A percentile compares a stretch with the other conserved stretches of the same genome.
Evolutionary conservation across 2,329 filamentous ascomycete species (phyloP).

Genomic region (Colletotrichum noveboracense): DNA sequence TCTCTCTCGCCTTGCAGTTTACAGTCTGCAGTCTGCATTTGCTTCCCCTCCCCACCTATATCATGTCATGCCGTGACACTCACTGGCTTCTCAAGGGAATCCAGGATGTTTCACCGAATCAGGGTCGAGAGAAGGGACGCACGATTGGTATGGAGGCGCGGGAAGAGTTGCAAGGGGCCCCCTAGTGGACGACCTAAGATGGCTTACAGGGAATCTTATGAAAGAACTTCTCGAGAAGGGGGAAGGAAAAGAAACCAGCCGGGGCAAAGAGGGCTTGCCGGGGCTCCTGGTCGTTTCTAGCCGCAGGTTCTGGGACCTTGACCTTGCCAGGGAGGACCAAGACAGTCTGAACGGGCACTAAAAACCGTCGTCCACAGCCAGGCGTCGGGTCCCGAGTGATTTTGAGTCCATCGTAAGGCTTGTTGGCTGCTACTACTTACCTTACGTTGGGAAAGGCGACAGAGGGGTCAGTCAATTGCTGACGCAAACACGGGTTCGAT

Average conservation of each 20-base stretch:
- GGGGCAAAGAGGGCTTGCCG: background rate
- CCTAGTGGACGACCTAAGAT: background rate
- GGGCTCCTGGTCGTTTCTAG: constrained; percentile 1
- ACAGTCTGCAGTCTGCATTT: background rate
- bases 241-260: background rate
- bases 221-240: background rate
- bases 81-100: background rate
- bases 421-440: background rate
- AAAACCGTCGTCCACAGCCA: background rate
- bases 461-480: background rate
- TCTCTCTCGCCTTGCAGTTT: background rate
- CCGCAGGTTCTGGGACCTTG: background rate
- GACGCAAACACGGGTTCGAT: background rate
- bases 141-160: constrained; percentile 11
- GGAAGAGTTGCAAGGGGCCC: background rate
- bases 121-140: constrained; percentile 2
- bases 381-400: background rate
- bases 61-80: background rate
- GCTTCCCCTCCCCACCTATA: background rate
- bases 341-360: constrained; percentile 5
- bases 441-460: background rate
- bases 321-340: constrained; percentile 2
- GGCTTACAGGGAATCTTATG: background rate
- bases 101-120: constrained; percentile 13
- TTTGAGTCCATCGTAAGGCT: background rate